Conservation (phyloP, 805 yeast species). For the Wickerhamomyces mucosus region DNA sequence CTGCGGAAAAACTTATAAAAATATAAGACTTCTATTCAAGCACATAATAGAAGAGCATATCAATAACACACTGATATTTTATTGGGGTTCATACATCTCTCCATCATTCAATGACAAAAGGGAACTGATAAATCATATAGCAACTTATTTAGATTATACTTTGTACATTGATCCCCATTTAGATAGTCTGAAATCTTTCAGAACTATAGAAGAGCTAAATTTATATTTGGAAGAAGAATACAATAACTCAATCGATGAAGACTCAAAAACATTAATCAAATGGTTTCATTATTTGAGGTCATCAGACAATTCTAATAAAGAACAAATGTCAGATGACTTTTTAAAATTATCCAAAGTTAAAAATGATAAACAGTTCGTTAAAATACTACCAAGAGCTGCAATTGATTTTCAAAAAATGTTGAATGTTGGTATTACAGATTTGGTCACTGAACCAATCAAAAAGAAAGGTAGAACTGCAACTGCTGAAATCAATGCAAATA, state of each 20-base stretch:
- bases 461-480: constrained; percentile 20
- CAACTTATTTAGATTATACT: too few species aligned
- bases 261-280: too few species aligned
- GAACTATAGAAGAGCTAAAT: too few species aligned
- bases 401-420: constrained; percentile 18
- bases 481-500: constrained; percentile 16
- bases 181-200: too few species aligned
- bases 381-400: constrained; percentile 3
- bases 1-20: background rate
- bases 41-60: background rate
- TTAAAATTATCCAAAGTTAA: background rate
- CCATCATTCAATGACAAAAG: background rate
- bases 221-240: too few species aligned
- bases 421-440: constrained; percentile 16
- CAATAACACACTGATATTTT: too few species aligned
- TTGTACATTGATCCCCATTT: too few species aligned
- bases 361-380: constrained; percentile 2
- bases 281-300: too few species aligned
- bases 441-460: constrained; percentile 17
- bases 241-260: too few species aligned
- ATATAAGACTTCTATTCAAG: background rate
- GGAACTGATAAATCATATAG: too few species aligned
- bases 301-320: constrained; percentile 4
- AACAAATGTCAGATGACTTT: background rate
- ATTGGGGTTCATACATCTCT: too few species aligned